Conservation (phyloP, 345 rosid genomes). For the Fremontodendron californicum region DNA sequence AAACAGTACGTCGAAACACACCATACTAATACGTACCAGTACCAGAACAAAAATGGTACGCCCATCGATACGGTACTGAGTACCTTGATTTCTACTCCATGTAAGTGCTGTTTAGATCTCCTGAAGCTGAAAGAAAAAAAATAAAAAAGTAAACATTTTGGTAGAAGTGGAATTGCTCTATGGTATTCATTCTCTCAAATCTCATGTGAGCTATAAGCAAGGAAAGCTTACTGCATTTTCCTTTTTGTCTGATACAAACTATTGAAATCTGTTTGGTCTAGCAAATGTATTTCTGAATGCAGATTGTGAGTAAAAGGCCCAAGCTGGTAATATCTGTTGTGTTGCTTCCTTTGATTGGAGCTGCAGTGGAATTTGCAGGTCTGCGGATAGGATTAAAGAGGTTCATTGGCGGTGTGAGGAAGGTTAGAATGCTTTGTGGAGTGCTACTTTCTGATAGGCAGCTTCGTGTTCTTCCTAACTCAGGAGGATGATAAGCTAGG, state of each 20-base stretch:
- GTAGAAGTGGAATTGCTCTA: too few relatives aligned
- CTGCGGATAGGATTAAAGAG: conserved; percentile 78
- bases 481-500: conserved; percentile 28
- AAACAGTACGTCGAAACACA: too few relatives aligned
- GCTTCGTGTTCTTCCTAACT: conserved; percentile 31
- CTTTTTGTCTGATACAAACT: not conserved
- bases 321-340: conserved; percentile 88
- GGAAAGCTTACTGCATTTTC: not conserved
- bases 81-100: too few relatives aligned
- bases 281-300: not conserved
- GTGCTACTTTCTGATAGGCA: conserved; percentile 47
- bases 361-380: conserved; percentile 97
- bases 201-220: not conserved
- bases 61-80: too few relatives aligned
- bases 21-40: too few relatives aligned
- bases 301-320: conserved; percentile 98
- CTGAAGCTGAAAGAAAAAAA: too few relatives aligned
- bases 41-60: too few relatives aligned
- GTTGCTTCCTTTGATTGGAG: conserved; percentile 95
- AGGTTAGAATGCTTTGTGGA: conserved; percentile 84
- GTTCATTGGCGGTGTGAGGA: conserved; percentile 90
- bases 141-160: too few relatives aligned
- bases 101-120: too few relatives aligned
- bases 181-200: not conserved
- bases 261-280: conserved; percentile 1